These are phyloP conservation scores for Knufia fluminis DNA, from an alignment of 2,329 filamentous ascomycete species.

Conservation along the genomic window DNA sequence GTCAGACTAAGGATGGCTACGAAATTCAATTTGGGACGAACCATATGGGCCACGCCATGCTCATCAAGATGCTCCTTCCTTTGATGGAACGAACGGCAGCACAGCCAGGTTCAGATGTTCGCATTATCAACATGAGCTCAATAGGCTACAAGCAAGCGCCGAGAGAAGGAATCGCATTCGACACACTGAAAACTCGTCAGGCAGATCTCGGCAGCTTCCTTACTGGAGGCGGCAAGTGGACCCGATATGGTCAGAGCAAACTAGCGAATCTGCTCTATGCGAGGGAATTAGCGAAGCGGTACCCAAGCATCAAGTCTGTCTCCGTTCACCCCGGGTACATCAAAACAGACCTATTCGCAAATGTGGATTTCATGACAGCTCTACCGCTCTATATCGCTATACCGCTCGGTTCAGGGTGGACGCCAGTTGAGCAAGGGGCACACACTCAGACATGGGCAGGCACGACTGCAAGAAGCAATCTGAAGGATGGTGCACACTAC, in stretches of 20 bases:
- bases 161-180: constrained; percentile 29
- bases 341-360: constrained; percentile 32
- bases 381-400: neutral
- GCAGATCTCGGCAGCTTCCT: constrained; percentile 12
- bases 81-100: constrained; percentile 25
- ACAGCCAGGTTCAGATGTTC: constrained; percentile 34
- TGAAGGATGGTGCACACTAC: constrained; percentile 35
- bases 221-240: constrained; percentile 21
- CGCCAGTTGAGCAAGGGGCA: constrained; percentile 29
- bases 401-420: neutral
- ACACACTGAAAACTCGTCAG: constrained; percentile 26
- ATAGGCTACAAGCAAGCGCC: constrained; percentile 20
- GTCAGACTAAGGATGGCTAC: constrained; percentile 25
- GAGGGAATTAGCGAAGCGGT: constrained; percentile 32
- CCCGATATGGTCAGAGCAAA: constrained; percentile 42
- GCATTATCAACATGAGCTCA: constrained; percentile 36
- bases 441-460: constrained; percentile 37
- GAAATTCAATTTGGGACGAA: constrained; percentile 28
- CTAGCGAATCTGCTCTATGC: constrained; percentile 43
- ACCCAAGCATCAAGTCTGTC: constrained; percentile 38
- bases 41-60: constrained; percentile 23
- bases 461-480: constrained; percentile 19
- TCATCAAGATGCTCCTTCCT: constrained; percentile 24
- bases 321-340: constrained; percentile 44
- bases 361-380: neutral